These are phyloP conservation scores for Handroanthus guayacan DNA, from an alignment of 257 asterid genomes.

Conservation along the genomic window DNA sequence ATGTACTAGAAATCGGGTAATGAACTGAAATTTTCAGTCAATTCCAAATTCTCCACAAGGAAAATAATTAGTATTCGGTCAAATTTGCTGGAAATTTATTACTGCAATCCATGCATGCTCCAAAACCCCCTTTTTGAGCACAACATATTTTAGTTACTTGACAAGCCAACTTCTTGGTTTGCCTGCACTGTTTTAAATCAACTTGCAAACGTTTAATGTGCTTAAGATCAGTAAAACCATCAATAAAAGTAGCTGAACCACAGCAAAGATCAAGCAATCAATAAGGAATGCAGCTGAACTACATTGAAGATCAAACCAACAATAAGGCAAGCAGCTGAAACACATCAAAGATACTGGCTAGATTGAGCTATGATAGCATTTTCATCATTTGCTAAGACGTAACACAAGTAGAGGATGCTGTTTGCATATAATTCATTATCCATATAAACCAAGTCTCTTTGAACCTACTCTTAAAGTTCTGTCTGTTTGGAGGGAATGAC, in stretches of 20 bases:
- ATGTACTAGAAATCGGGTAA: neutral
- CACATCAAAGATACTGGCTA: slow-evolving; percentile 6
- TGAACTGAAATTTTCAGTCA: neutral
- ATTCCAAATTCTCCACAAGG: neutral
- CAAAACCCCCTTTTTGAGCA: neutral
- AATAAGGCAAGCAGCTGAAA: neutral
- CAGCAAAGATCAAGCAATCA: slow-evolving; percentile 1
- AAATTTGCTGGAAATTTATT: neutral
- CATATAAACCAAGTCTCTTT: neutral
- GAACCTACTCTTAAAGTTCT: neutral
- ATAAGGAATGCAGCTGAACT: neutral
- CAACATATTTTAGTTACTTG: neutral
- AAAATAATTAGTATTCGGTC: neutral
- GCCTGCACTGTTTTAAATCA: neutral
- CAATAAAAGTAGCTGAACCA: neutral
- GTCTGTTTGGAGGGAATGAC: neutral
- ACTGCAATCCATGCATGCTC: slow-evolving; percentile 10
- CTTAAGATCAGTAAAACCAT: neutral
- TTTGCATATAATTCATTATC: slow-evolving; percentile 2
- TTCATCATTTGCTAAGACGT: neutral
- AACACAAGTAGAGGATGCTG: neutral
- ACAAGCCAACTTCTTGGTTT: neutral
- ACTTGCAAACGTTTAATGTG: slow-evolving; percentile 3
- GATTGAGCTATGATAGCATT: neutral
- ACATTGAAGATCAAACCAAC: slow-evolving; percentile 3